These are phyloP conservation scores for Gossypium sturtianum DNA, from an alignment of 345 rosid genomes.

Conservation along the genomic window DNA sequence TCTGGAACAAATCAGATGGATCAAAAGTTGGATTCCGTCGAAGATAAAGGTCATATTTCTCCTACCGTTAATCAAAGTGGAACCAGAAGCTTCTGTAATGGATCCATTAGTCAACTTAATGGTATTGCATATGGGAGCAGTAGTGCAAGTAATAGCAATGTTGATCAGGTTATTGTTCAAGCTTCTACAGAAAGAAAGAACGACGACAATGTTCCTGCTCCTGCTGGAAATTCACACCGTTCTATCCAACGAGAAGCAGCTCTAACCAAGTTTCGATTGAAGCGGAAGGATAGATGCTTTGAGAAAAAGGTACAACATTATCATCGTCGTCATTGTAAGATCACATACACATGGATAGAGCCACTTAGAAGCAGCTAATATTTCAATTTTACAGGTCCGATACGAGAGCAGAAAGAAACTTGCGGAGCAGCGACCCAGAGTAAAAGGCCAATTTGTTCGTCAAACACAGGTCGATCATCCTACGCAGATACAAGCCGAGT, in stretches of 20 bases:
- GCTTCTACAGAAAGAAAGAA: conserved; percentile 47
- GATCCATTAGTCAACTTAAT: conserved; percentile 33
- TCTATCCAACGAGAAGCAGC: conserved; percentile 85
- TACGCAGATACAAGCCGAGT: no score
- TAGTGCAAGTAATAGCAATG: conserved; percentile 43
- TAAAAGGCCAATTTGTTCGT: neutral
- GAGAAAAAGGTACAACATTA: conserved; percentile 67
- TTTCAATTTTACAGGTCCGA: neutral
- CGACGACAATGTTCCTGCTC: conserved; percentile 33
- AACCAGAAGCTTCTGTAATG: conserved; percentile 59
- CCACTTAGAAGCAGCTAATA: neutral
- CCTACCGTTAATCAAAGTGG: conserved; percentile 56
- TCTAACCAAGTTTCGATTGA: conserved; percentile 74
- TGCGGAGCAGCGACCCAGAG: neutral
- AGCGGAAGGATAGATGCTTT: conserved; percentile 91
- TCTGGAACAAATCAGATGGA: conserved; percentile 25
- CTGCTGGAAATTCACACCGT: conserved; percentile 33
- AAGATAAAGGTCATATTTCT: conserved; percentile 51
- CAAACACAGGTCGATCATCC: neutral
- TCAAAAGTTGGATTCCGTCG: conserved; percentile 33
- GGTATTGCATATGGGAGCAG: conserved; percentile 45
- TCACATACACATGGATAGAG: neutral
- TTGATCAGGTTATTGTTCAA: conserved; percentile 34
- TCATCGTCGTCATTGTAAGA: neutral
- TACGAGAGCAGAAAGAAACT: neutral